Base-by-base conservation (phyloP, 2,329 filamentous ascomycete species). In the Juglanconis sp. region DNA sequence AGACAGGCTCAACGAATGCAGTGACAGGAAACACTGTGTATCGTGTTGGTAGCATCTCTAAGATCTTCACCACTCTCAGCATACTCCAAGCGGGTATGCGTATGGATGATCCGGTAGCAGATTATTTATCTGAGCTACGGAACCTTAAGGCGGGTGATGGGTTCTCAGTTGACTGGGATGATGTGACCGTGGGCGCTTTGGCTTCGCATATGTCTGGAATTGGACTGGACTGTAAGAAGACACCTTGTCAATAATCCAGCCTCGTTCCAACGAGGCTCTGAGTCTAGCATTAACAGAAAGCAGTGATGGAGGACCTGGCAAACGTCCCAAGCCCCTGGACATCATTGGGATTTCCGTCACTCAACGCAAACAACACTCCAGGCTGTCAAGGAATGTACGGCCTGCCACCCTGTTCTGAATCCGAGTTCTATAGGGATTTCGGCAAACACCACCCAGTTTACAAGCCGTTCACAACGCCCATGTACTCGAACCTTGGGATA, bases 401-500 rank as follows among this genome's bases (percentile, higher is more conserved):
- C 0, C 72, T 73, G 0, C 65, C 64, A 0, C 65, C 71, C 1
- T 73, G 76, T 31, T 71, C 70, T 64, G 4, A 62, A 54, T 57
- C 64, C 69, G 68, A 70, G 10, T 64, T 73, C 38, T 65, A 69
- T 38, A 54, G 67, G 8, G 69, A 68, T n/a, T 69, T 72, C 15
- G 66, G 64, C 24, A 65, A 65, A 52, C 68, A 68, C 5, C 68
- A 72, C 5, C 79, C 80, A 0, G 69, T 75, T 1, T 81, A 77
- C 54, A 66, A 69, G 0, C 75, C 80, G 0, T 79, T 77, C 63
- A 72, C 74, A 0, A 76, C 71, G 3, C 79, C 81, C 0, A 70
- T 74, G 3, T 85, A 85, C 66, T 79, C 80, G 34, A 82, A 84
- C 63, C 69, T 76, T 3, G 79, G 73, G 1, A 78, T 79, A 24